phyloP scores from a whole-genome alignment of 192 early-diverging fungal species.

The Podila minutissima region DNA sequence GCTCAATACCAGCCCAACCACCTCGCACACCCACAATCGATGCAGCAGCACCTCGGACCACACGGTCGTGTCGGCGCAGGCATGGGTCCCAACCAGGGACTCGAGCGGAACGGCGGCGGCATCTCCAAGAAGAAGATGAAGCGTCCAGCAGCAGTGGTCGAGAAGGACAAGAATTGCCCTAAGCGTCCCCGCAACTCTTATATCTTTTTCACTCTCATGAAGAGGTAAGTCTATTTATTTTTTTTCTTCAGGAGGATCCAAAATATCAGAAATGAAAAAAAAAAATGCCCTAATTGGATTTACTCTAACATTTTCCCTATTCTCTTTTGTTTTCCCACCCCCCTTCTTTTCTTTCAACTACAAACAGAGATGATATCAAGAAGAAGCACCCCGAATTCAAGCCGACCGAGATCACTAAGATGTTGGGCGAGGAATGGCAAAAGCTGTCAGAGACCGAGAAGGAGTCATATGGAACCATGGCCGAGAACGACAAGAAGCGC shows the following conservation, averaged over 20 bases:
- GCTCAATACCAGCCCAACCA: background rate
- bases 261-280: too few species aligned
- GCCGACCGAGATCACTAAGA: slow-evolving; percentile 50
- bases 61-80: background rate
- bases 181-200: slow-evolving; percentile 55
- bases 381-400: slow-evolving; percentile 54
- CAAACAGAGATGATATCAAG: slow-evolving; percentile 44
- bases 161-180: slow-evolving; percentile 55
- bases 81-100: background rate
- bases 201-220: slow-evolving; percentile 47
- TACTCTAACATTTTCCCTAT: background rate
- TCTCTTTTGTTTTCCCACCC: background rate
- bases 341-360: too few species aligned
- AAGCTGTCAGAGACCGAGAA: slow-evolving; percentile 52
- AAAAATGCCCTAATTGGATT: too few species aligned
- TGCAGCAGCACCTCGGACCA: background rate
- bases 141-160: slow-evolving; percentile 12
- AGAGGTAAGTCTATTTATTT: slow-evolving; percentile 48
- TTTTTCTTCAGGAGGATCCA: too few species aligned
- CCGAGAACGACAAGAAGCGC: slow-evolving; percentile 53
- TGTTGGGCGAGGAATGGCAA: slow-evolving; percentile 54
- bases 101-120: background rate
- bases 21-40: background rate
- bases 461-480: slow-evolving; percentile 48
- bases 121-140: slow-evolving; percentile 45